phyloP scores from a whole-genome alignment of 257 asterid genomes.

The Plantago major region DNA sequence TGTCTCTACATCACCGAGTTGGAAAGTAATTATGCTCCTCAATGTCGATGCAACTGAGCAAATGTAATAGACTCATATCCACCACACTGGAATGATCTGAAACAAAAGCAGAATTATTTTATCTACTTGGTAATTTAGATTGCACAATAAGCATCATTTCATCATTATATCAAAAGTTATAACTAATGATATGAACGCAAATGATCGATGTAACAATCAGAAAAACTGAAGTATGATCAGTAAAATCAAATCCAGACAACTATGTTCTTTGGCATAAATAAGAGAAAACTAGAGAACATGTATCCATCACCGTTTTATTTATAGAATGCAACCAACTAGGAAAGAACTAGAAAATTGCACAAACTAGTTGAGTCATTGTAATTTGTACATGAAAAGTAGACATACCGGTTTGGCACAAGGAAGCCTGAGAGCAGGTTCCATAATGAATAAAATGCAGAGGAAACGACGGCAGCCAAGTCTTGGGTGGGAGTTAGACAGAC shows the following conservation, averaged over 20 bases:
- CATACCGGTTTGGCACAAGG: conserved; percentile 46
- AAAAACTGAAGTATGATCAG: no score
- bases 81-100: conserved; percentile 78
- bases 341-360: background rate
- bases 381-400: background rate
- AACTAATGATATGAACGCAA: no score
- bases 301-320: no score
- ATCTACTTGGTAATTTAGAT: no score
- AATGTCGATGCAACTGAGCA: conserved; percentile 76
- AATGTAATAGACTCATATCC: conserved; percentile 89
- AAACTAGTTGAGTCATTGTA: background rate
- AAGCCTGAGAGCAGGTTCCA: conserved; percentile 60
- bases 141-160: no score
- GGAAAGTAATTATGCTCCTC: conserved; percentile 73
- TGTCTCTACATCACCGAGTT: conserved; percentile 73
- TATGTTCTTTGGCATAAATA: no score
- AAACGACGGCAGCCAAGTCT: conserved; percentile 36
- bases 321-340: no score
- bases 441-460: conserved; percentile 42
- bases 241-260: no score
- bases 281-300: no score
- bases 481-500: conserved; percentile 49
- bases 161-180: no score
- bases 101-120: background rate
- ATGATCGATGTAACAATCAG: no score